Conservation (phyloP, 495 filamentous ascomycete species). For the Aspergillus campestris region DNA sequence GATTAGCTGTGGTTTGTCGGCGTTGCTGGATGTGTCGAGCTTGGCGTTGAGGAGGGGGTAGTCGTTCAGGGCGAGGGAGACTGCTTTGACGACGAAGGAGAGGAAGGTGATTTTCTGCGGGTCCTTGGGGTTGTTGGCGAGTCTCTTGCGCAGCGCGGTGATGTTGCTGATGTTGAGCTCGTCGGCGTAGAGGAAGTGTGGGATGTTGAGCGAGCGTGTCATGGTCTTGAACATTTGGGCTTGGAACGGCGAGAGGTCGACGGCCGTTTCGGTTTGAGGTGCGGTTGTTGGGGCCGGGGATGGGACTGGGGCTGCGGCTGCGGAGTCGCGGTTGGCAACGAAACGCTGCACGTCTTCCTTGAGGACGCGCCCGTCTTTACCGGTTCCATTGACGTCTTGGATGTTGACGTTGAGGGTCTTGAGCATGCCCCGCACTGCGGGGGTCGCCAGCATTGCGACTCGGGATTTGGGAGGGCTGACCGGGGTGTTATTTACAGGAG, state of each 20-base stretch:
- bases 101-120: slow-evolving; percentile 70
- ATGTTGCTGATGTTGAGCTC: slow-evolving; percentile 71
- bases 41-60: slow-evolving; percentile 84
- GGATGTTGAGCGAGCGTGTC: slow-evolving; percentile 82
- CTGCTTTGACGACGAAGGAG: slow-evolving; percentile 92
- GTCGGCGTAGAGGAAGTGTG: slow-evolving; percentile 89
- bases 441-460: slow-evolving; percentile 71
- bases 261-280: slow-evolving; percentile 55
- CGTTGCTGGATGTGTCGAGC: slow-evolving; percentile 49
- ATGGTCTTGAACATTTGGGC: slow-evolving; percentile 97
- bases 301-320: slow-evolving; percentile 3
- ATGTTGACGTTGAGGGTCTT: slow-evolving; percentile 74
- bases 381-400: slow-evolving; percentile 67
- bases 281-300: slow-evolving; percentile 12
- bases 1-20: slow-evolving; percentile 58
- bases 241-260: slow-evolving; percentile 69
- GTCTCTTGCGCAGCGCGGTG: slow-evolving; percentile 54
- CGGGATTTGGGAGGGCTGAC: slow-evolving; percentile 29
- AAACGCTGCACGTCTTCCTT: slow-evolving; percentile 91
- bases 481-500: neutral
- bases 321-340: slow-evolving; percentile 27
- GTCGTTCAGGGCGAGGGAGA: slow-evolving; percentile 70
- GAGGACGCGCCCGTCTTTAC: slow-evolving; percentile 82
- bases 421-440: slow-evolving; percentile 81
- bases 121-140: slow-evolving; percentile 38